Percentiles rank a stretch among this genome's conserved stretches.
Evolutionary conservation across 495 filamentous ascomycete genomes (phyloP).

Genomic region (Podospora pseudopauciseta): DNA sequence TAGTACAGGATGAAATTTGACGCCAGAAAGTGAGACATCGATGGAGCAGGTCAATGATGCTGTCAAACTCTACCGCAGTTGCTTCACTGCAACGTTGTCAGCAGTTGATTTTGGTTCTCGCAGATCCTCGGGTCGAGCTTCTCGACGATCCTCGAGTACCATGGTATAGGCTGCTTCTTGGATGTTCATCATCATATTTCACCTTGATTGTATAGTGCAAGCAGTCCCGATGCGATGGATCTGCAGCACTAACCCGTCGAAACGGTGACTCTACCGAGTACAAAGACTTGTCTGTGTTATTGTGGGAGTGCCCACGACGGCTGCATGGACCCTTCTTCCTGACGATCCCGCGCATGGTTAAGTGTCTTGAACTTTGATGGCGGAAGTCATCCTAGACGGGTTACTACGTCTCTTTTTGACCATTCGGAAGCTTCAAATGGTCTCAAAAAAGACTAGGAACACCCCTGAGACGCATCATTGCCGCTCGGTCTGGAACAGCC

Average conservation of each 20-base stretch:
- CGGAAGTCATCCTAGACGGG: not conserved
- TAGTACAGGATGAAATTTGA: not conserved
- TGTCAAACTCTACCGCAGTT: not conserved
- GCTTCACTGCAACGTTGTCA: not conserved
- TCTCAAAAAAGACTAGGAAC: not conserved
- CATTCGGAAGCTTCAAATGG: not conserved
- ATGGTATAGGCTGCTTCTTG: not conserved
- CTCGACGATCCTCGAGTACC: not conserved
- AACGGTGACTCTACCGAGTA: not conserved
- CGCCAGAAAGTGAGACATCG: not conserved
- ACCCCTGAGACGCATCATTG: not conserved
- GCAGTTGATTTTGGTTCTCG: not conserved
- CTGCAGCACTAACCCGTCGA: not conserved
- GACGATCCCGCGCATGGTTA: not conserved
- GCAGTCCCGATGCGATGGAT: not conserved
- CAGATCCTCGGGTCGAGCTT: not conserved
- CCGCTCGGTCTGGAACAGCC: not conserved
- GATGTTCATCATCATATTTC: not conserved
- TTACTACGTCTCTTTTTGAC: not conserved
- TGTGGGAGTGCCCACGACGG: not conserved
- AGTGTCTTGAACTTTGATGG: not conserved
- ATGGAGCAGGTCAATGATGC: not conserved
- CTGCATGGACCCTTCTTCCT: not conserved
- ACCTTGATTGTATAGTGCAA: not conserved
- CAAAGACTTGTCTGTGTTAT: not conserved